A percentile compares a stretch with the other conserved stretches of the same genome.
Evolutionary conservation across 2,329 filamentous ascomycete species (phyloP).

Genomic region (Sclerotinia spermophila): DNA sequence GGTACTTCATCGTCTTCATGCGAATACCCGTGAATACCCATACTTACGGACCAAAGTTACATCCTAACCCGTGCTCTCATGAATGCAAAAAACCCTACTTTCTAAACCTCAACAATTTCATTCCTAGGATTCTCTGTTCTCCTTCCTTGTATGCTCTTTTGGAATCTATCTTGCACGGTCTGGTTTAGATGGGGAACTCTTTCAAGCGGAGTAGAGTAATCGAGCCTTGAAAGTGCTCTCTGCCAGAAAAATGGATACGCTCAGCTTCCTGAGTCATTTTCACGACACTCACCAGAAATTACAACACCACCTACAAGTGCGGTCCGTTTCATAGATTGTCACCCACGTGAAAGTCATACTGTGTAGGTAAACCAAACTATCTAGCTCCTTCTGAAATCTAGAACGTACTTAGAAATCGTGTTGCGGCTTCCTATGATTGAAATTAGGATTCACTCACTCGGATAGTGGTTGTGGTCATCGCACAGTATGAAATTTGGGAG

Average conservation of each 20-base stretch:
- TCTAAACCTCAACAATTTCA: background rate
- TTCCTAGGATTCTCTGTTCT: background rate
- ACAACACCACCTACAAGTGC: background rate
- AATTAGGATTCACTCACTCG: too few relatives aligned
- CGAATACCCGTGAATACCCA: background rate
- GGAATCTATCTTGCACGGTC: background rate
- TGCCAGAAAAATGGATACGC: background rate
- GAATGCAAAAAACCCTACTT: background rate
- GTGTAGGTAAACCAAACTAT: background rate
- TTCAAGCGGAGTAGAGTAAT: background rate
- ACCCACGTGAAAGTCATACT: background rate
- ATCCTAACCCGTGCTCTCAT: background rate
- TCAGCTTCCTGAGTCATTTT: too few relatives aligned
- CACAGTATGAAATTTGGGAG: background rate
- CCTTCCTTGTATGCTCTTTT: background rate
- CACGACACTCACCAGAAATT: background rate
- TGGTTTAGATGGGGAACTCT: background rate
- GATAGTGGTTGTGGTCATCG: background rate
- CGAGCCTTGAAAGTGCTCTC: background rate
- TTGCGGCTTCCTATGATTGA: background rate
- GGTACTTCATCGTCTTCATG: background rate
- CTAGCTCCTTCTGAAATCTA: background rate
- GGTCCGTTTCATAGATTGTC: background rate
- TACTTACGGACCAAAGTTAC: background rate
- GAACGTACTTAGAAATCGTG: accelerated